Conservation (phyloP, 108 stramenopile genomes). For the Nannochloropsis gaditana region DNA sequence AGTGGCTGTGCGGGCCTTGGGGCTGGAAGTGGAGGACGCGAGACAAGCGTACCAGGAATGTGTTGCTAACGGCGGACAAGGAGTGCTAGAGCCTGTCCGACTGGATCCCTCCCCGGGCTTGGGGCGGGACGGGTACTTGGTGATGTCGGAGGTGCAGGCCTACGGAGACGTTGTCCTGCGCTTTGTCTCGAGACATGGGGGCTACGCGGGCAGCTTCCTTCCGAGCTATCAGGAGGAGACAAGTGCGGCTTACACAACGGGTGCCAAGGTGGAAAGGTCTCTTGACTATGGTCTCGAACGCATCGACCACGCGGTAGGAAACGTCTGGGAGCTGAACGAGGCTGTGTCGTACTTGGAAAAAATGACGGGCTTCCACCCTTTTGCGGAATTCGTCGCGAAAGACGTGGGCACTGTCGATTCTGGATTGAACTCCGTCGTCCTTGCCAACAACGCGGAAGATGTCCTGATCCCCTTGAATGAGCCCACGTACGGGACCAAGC, state of each 20-base stretch:
- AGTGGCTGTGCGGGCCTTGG: constrained; percentile 51
- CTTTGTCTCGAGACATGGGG: constrained; percentile 29
- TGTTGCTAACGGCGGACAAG: constrained; percentile 31
- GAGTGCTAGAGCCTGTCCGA: constrained; percentile 36
- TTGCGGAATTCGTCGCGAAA: constrained; percentile 74
- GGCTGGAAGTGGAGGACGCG: constrained; percentile 53
- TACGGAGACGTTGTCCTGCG: constrained; percentile 54
- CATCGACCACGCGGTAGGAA: constrained; percentile 48
- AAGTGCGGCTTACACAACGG: not conserved
- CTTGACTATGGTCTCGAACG: constrained; percentile 36
- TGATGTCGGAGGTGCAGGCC: constrained; percentile 49
- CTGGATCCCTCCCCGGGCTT: not conserved
- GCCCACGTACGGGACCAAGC: constrained; percentile 61
- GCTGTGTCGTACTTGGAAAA: constrained; percentile 52
- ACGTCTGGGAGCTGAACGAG: constrained; percentile 53
- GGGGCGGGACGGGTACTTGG: constrained; percentile 14
- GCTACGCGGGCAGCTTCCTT: constrained; percentile 24
- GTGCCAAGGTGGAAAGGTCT: not conserved
- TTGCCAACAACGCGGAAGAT: constrained; percentile 57
- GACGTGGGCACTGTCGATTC: constrained; percentile 77
- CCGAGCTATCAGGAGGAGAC: constrained; percentile 31
- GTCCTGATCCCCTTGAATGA: constrained; percentile 77
- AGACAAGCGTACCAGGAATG: constrained; percentile 44
- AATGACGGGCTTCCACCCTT: constrained; percentile 69
- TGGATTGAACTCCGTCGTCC: constrained; percentile 74